Conservation (phyloP, 2,329 filamentous ascomycete species). For the Botrytis elliptica region DNA sequence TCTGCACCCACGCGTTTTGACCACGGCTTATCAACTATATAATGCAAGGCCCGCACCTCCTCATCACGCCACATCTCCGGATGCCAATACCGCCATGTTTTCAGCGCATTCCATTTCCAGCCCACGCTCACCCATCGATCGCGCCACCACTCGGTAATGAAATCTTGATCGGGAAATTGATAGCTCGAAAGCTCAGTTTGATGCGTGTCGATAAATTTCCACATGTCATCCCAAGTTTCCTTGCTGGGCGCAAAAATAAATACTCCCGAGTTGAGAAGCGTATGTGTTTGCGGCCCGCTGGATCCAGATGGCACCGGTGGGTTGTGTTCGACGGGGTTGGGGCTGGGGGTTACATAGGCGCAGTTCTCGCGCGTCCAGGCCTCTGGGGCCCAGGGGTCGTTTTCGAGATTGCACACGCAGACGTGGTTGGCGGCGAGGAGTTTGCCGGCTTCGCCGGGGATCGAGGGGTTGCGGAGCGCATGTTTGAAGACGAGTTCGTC, state of each 20-base stretch:
- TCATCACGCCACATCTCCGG: conserved; percentile 41
- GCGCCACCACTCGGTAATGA: conserved; percentile 53
- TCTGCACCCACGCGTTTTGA: neutral
- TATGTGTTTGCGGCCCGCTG: conserved; percentile 37
- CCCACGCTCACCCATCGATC: conserved; percentile 55
- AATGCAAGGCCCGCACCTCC: neutral
- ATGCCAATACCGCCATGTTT: conserved; percentile 8
- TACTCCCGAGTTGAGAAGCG: conserved; percentile 51
- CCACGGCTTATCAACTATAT: conserved; percentile 4
- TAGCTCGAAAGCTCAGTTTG: conserved; percentile 35
- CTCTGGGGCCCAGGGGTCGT: conserved; percentile 62
- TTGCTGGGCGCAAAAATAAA: conserved; percentile 52
- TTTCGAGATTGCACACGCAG: conserved; percentile 77
- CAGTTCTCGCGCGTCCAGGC: conserved; percentile 61
- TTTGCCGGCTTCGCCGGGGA: neutral
- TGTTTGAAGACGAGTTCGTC: conserved; percentile 78
- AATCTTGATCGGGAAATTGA: conserved; percentile 57
- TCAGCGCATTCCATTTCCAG: conserved; percentile 45
- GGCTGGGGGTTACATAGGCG: conserved; percentile 45
- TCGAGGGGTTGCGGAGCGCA: conserved; percentile 47
- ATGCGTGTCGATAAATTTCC: conserved; percentile 36
- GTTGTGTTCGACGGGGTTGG: too few relatives aligned
- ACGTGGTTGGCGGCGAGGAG: conserved; percentile 72
- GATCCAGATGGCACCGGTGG: neutral
- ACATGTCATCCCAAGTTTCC: conserved; percentile 38